Base-by-base conservation (phyloP, 129 eudicot genomes). In the Tagetes patula region DNA sequence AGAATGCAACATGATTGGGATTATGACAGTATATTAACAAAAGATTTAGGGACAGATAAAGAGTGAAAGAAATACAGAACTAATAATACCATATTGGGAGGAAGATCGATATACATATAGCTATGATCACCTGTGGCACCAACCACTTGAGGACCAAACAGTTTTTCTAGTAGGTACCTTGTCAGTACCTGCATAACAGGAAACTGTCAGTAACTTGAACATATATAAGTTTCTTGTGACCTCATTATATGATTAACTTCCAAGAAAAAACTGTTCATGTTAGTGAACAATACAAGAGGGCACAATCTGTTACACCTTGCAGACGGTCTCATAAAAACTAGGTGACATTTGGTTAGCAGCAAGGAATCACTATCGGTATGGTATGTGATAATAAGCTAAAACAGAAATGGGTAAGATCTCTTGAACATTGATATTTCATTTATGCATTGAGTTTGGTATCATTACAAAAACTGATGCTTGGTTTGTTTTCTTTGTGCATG, bases 41-140 rank as follows among this genome's bases (percentile, higher is more conserved):
- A 65, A 67, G n/a, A 38, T 41, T 9, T 47, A 40, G 53, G 20
- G 62, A 14, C 69, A 33, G 70, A 4, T 73, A 4, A 72, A 40
- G 74, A 42, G 27, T 3, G 73, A 67, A 53, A 46, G 64, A 67
- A 65, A 79, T 64, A 76, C 70, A 76, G 83, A 73, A 79, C 76
- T 78, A 78, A 71, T 54, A 73, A 67, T 67, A 93, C 98, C 97
- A 94, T 90, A 71, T 94, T 94, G 46, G 97, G 86, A 72, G 96
- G 91, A 77, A 94, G 96, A 77, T 94, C 98, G 58, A 79, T 84
- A 73, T 94, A 94, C 80, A 94, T 84, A 66, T 77, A 84, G 82
- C 89, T 90, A 33, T 52, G 14, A 73, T 90, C 89, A 76, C 89
- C 83, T 12, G 98, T 90, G 12, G 90, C 92, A 46, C 87, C 89